Evolutionary conservation across 2,329 filamentous ascomycete genomes (phyloP), one percentile per base, ranked within the genome.

Genomic region (Verticillium zaregamsianum): DNA sequence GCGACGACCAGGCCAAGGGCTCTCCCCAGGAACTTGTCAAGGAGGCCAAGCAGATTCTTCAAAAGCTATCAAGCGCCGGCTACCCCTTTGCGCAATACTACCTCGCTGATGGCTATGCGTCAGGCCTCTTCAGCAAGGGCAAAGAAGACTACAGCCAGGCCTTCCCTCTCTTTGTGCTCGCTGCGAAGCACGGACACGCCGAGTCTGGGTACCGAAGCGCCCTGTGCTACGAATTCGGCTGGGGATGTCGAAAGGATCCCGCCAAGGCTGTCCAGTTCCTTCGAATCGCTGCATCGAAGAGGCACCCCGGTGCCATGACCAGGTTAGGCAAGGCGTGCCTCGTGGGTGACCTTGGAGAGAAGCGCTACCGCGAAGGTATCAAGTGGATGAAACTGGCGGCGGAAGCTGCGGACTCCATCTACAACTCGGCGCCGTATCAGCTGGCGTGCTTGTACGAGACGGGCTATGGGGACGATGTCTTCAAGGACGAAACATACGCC

Each of bases 11-110:
- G 35, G 73, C 77, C 20, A 81, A 84, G 55, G 25, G 77, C 81
- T 15, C 85, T 82, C 45, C 85, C 88, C 81, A 86, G 31, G 88
- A 93, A 66, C 80, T 98, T 63, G 80, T 97, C 56, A 87, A 88
- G 39, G 95, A 99, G 82, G 93, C 95, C 63, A 91, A 92, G 71
- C 87, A 89, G 64, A 97, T 98, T 69, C 79, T 99, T 55, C 92
- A 96, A 76, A 90, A 89, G 65, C 83, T 98, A 59, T 85, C 93
- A 20, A 94, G 93, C 76, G 89, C 88, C 62, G 92, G 92, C 55
- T 97, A 97, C 73, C 95, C 95, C 1, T 98, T 97, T 75, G 95
- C 95, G 3, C 95, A 99, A 74, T 99, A 99, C 78, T 98, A 98
- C 74, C 86, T 99, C 14, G 95, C 88, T 23, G 95, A 99, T 72